Evolutionary conservation across 352 stramenopile genomes (phyloP), one percentile per base, ranked within the genome.

Genomic region (Pilasporangium apinafurcum): DNA sequence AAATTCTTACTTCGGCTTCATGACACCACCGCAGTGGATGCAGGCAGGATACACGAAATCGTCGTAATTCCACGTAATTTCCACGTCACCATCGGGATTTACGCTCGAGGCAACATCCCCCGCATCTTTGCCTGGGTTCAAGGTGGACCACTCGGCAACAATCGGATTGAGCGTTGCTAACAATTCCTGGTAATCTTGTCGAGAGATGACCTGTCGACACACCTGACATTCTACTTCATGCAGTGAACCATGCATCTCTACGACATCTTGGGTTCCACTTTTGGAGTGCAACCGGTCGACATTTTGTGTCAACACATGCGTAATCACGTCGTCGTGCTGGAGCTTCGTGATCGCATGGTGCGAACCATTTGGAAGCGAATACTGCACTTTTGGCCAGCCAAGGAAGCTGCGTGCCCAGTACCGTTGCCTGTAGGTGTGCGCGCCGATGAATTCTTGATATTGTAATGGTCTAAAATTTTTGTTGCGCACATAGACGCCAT

Each of bases 281-380:
- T 86, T 88, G 10, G 81, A 66, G 69, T 98, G 96, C 39, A 99
- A 66, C 0, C 70, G 67, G 62, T 99, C 96, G n/a, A 99, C 95
- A 59, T 99, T 99, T 67, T 99, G 96, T 10, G 96, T 98, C 27
- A 98, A 71, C 17, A 98, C 78, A 32, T 74, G 64, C 0, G 62
- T 65, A 21, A 89, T 48, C 2, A 71, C 48, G 0, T 50, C 54
- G 10, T 34, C 37, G 12, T 53, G 63, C 53, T 92, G 81, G 18
- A 98, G 62, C 20, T 51, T 41, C 2, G 95, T 83, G 8, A 99
- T 45, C 13, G 90, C 86, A 21, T 69, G 24, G 59, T 99, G 96
- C 20, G 91, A 93, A 4, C 46, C 51, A 56, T 98, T 98, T 8
- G 90, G 84, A 48, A 76, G 41, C 17, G 84, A 63, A 30, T 52